Conservation (phyloP, 371 early-diverging fungal genomes). For the Mucor mucedo region DNA sequence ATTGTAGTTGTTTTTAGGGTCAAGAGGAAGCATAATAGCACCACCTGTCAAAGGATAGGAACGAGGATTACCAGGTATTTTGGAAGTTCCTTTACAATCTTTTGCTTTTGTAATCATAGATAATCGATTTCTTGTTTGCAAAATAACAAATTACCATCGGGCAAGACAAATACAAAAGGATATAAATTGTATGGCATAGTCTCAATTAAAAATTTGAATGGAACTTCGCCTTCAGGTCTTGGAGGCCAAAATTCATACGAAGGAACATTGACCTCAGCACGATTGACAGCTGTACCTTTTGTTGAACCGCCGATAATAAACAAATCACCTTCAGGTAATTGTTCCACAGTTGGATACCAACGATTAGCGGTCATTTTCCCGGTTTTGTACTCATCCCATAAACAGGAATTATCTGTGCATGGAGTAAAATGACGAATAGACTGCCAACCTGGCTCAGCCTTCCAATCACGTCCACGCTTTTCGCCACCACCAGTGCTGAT, state of each 20-base stretch:
- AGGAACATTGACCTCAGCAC: slow-evolving; percentile 57
- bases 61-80: slow-evolving; percentile 61
- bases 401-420: slow-evolving; percentile 49
- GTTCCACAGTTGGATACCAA: slow-evolving; percentile 72
- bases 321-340: slow-evolving; percentile 60
- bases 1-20: slow-evolving; percentile 62
- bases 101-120: slow-evolving; percentile 58
- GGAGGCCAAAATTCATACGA: slow-evolving; percentile 57
- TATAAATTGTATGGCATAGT: slow-evolving; percentile 68
- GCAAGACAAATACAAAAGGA: slow-evolving; percentile 58
- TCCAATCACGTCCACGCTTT: slow-evolving; percentile 46
- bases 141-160: slow-evolving; percentile 62
- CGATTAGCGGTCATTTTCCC: slow-evolving; percentile 53
- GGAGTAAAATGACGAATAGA: slow-evolving; percentile 60
- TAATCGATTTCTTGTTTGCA: slow-evolving; percentile 56
- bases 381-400: slow-evolving; percentile 50
- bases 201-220: slow-evolving; percentile 55
- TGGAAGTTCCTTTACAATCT: slow-evolving; percentile 58
- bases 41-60: slow-evolving; percentile 69
- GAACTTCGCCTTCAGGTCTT: slow-evolving; percentile 35
- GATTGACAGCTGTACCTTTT: slow-evolving; percentile 57
- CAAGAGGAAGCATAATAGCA: slow-evolving; percentile 65
- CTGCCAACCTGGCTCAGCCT: slow-evolving; percentile 61
- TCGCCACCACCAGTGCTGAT: slow-evolving; percentile 69
- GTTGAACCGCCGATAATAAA: slow-evolving; percentile 66